These are phyloP conservation scores for Uromyces viciae-fabae DNA, from an alignment of 1,284 basidiomycete species.

Conservation along the genomic window DNA sequence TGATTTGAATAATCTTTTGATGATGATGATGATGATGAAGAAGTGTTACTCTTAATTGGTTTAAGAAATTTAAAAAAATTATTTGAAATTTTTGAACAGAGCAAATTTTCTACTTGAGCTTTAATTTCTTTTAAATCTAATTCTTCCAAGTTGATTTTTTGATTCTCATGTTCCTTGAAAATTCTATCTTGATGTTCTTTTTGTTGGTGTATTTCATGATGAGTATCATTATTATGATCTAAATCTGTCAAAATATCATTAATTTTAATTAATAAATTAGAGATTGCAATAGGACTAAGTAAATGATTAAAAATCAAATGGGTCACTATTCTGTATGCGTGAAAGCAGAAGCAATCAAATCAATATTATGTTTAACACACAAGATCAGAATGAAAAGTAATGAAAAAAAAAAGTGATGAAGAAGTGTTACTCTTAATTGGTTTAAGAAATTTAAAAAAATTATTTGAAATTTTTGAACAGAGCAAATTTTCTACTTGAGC, in stretches of 20 bases:
- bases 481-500: not conserved
- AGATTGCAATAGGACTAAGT: slow-evolving; percentile 61
- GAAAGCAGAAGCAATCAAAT: slow-evolving; percentile 29
- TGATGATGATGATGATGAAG: too few species aligned
- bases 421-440: too few species aligned
- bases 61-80: too few species aligned
- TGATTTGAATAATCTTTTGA: too few species aligned
- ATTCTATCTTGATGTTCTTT: too few species aligned
- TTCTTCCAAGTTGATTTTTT: not conserved
- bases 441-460: too few species aligned
- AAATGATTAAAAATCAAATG: slow-evolving; percentile 62
- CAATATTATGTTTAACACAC: slow-evolving; percentile 11
- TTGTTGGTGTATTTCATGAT: not conserved
- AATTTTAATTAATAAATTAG: slow-evolving; percentile 59
- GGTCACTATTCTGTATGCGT: slow-evolving; percentile 61
- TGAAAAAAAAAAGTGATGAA: not conserved
- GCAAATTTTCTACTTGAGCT: not conserved
- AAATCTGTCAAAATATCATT: slow-evolving; percentile 50
- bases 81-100: too few species aligned
- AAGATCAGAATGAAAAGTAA: not conserved
- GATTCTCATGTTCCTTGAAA: not conserved
- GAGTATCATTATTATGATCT: not conserved
- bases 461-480: too few species aligned
- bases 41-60: too few species aligned
- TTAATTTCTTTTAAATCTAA: not conserved